Base-by-base conservation (phyloP, 2,329 filamentous ascomycete species). In the Aspergillus quadricinctus region DNA sequence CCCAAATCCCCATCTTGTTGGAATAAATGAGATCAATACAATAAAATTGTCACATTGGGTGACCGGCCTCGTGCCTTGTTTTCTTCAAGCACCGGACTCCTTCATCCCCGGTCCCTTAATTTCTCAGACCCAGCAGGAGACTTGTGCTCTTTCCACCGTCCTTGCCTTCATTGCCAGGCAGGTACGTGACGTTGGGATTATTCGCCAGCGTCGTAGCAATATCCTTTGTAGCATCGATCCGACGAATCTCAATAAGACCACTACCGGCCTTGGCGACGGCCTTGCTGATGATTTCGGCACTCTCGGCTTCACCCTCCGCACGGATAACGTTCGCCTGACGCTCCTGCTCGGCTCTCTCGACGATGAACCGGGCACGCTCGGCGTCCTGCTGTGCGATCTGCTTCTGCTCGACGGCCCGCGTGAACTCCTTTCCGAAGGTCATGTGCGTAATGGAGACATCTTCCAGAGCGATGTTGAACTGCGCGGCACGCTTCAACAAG, bases 361-460 rank as follows among this genome's bases (percentile, higher is more conserved):
- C 94, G 66, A 99, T 95, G 81, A 99, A 99, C 64, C 94, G 86
- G 50, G 94, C 94, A 64, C 94, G 86, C 83, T 99, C 94, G 62
- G 94, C 94, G 73, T 99, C 94, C 79, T 99, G 94, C 80, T 99
- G 94, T 55, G 94, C 94, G 75, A 99, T 99, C 83, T 99, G 94
- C 87, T 99, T 99, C 85, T 99, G 94, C 81, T 99, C 94, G 69
- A 99, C 94, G 63, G 94, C 94, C 77, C 90, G 90, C 59, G 94
- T 99, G 83, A 99, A 99, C 78, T 99, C 94, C 77, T 93, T 93
- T 67, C 94, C 94, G 74, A 99, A 99, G 53, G 94, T 99, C 94
- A 99, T 99, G 83, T 99, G 94, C 60, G 94, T 99, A 77, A 99
- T 99, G 72, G 91, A 96, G 58, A 99, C 94, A 72, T 99, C 94